Percentiles rank a stretch among this genome's conserved stretches.
Conservation (phyloP, 2,329 filamentous ascomycete genomes). For the Botrytis squamosa region DNA sequence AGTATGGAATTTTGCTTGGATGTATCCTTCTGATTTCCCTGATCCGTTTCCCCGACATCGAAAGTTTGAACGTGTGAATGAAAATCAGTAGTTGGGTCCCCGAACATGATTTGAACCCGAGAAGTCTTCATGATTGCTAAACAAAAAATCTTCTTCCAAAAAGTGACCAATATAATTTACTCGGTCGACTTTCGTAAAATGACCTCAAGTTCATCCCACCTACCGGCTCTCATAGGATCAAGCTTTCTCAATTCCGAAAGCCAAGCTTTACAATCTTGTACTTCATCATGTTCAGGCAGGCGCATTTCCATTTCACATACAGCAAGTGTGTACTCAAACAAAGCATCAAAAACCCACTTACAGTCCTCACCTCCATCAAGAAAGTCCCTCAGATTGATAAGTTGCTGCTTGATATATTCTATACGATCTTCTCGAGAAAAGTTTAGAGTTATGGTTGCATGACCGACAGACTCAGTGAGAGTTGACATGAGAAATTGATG, state of each 20-base stretch:
- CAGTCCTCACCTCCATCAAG: constrained; percentile 64
- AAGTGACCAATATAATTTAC: neutral
- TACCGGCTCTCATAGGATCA: constrained; percentile 39
- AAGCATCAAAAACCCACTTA: constrained; percentile 87
- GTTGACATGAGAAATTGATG: constrained; percentile 82
- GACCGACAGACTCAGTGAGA: constrained; percentile 51
- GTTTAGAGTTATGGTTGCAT: constrained; percentile 61
- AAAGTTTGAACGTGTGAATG: neutral
- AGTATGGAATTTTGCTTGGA: neutral
- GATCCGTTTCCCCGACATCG: no score
- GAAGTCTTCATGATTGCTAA: neutral
- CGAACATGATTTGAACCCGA: neutral
- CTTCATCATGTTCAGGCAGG: constrained; percentile 43
- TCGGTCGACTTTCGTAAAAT: constrained; percentile 1
- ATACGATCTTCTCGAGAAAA: constrained; percentile 61
- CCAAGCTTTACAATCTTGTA: constrained; percentile 36
- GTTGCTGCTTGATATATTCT: constrained; percentile 66
- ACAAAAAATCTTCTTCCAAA: neutral
- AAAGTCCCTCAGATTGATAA: constrained; percentile 69
- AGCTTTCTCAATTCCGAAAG: constrained; percentile 37
- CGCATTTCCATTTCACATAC: constrained; percentile 54
- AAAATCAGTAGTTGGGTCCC: neutral
- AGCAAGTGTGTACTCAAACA: constrained; percentile 70
- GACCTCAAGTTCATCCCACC: constrained; percentile 39
- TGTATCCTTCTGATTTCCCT: neutral